These are phyloP conservation scores for Pinus albicaulis DNA, from an alignment of 75 land plant genomes.

Conservation along the genomic window DNA sequence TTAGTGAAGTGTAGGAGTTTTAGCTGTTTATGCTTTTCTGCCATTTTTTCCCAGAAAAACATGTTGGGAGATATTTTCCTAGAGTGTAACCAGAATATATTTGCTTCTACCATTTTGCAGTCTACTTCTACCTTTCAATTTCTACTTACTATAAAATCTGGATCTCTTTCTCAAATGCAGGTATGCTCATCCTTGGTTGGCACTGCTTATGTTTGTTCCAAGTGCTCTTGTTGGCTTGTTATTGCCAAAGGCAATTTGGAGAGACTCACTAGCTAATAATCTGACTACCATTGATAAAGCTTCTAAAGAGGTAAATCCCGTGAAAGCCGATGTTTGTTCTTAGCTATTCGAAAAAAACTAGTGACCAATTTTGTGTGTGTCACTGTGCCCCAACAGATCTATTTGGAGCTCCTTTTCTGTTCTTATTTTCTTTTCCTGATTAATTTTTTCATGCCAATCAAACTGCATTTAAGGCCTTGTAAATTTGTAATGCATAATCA, in stretches of 20 bases:
- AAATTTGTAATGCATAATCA: not conserved
- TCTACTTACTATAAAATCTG: no score
- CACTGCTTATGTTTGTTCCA: constrained; percentile 80
- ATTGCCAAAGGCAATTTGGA: constrained; percentile 53
- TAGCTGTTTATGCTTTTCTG: no score
- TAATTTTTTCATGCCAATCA: not conserved
- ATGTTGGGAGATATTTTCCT: no score
- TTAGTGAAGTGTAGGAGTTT: no score
- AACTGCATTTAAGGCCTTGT: constrained; percentile 4
- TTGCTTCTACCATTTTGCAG: no score
- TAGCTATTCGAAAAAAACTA: not conserved
- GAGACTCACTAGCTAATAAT: constrained; percentile 9
- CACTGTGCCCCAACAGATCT: not conserved
- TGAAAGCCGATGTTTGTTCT: not conserved
- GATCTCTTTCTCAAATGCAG: constrained; percentile 23
- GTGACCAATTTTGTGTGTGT: not conserved
- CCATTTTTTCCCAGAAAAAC: no score
- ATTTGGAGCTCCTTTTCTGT: not conserved
- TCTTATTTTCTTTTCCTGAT: not conserved
- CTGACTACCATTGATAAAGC: not conserved
- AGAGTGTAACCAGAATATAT: no score
- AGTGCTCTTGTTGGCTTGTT: constrained; percentile 70
- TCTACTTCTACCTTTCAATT: no score
- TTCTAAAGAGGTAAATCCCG: not conserved
- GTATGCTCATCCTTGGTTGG: constrained; percentile 85